Conservation (phyloP, 208 protist genomes). For the Acanthamoeba sp. region DNA sequence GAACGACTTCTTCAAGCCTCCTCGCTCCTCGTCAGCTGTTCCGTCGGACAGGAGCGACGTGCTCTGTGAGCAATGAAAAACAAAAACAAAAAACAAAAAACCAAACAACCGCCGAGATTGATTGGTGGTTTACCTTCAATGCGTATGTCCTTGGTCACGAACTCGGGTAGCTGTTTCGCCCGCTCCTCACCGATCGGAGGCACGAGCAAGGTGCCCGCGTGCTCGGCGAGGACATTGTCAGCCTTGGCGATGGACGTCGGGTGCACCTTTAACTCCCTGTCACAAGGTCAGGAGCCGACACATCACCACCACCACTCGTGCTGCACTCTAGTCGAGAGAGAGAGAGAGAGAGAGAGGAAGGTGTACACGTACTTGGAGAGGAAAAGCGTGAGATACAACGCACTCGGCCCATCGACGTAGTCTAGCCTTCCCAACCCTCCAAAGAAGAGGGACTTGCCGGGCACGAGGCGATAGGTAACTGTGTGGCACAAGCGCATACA, state of each 20-base stretch:
- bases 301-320: neutral
- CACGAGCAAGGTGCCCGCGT: constrained; percentile 15
- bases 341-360: too few relatives aligned
- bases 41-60: too few relatives aligned
- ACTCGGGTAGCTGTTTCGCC: neutral
- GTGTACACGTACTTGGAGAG: constrained; percentile 20
- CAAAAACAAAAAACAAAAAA: neutral
- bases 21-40: neutral
- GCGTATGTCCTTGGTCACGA: constrained; percentile 41
- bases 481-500: neutral
- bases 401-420: constrained; percentile 55
- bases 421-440: constrained; percentile 79
- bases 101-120: neutral
- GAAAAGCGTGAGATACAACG: constrained; percentile 47
- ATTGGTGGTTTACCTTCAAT: neutral
- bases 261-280: constrained; percentile 46
- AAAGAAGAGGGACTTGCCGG: constrained; percentile 75
- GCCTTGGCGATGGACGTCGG: constrained; percentile 12
- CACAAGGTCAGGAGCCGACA: neutral
- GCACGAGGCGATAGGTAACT: constrained; percentile 69
- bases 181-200: neutral
- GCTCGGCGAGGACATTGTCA: constrained; percentile 1
- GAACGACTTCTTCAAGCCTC: constrained; percentile 74
- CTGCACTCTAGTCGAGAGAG: neutral
- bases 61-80: neutral